Evolutionary conservation across 192 early-diverging fungal species (phyloP), one percentile per base, ranked within the genome.

Genomic region (Phycomyces nitens): DNA sequence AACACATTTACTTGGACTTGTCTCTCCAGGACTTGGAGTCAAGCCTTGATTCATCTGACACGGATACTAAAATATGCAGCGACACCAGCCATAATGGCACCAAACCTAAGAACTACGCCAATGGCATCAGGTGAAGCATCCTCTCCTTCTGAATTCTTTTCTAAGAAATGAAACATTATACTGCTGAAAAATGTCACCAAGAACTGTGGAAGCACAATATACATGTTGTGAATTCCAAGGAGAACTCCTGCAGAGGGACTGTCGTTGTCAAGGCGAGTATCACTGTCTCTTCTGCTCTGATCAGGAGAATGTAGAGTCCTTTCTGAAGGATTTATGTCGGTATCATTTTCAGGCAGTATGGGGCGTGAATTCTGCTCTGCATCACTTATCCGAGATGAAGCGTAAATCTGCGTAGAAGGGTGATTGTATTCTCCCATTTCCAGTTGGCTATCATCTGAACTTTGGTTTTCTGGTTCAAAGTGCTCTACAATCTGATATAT

Each of bases 221-320:
- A 96, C 49, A 97, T 88, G 70, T 99, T 99, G 71, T 96, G 94
- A 53, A 97, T 94, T 11, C 95, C 97, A 18, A 97, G 77, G 15
- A 94, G 75, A 2, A 91, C 82, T 9, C 90, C 90, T 5, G 90
- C 83, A 9, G 89, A 88, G 11, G 81, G 64, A 21, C 16, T 14
- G 1, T 44, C 62, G 21, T 18, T 29, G 21, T 49, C 43, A 39
- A 23, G 12, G 40, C 3, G 44, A n/a, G 2, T 11, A 11, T 34
- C 29, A 34, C 29, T 7, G 7, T 34, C 7, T 34, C 29, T 34
- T 34, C 29, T 34, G 7, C 7, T 34, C 29, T 2, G 29, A 34
- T 34, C 29, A 5, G 29, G 29, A 34, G 7, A 7, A 7, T 34
- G 29, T 34, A 7, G 2, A 34, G 29, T 5, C 29, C 7, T 2